Evolutionary conservation across 257 asterid genomes (phyloP), one percentile per base, ranked within the genome.

Genomic region (Schizonepeta tenuifolia): DNA sequence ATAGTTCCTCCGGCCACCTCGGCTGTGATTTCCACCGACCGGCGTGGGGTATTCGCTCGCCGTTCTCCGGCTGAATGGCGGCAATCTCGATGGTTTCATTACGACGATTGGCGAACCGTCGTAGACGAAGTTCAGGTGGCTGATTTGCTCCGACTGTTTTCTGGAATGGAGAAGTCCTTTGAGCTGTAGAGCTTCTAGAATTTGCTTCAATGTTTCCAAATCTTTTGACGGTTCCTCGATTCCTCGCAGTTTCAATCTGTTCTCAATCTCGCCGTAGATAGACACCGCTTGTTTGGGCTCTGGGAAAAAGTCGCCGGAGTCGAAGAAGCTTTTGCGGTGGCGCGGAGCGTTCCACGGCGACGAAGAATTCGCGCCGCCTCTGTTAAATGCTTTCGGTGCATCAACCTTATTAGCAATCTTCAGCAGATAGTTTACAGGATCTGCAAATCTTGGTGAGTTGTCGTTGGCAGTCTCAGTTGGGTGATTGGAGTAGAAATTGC

Each of bases 121-220:
- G 81, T 80, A 84, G 11, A 92, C 88, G 15, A 86, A 80, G 79
- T 85, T 89, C 9, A 81, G 82, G 76, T 80, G 72, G 51, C 79
- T 49, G 63, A 71, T 58, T 15, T 71, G 86, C 71, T 84, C 87
- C 0, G 79, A 66, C n/a, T 75, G 82, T 76, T 77, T 81, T 41
- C 77, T 75, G 33, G 96, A 83, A 70, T 91, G 97, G 7, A 93
- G 77, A 20, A 93, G 96, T 7, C 97, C 98, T 75, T 89, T 93
- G 47, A 93, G 96, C 78, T 93, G 98, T 83, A 91, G 73, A 62
- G 97, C 97, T 78, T 93, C 97, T 24, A 93, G 94, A 75, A 93
- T 91, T 78, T 93, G 96, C 76, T 88, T 93, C 83, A 88, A 58
- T 1, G 96, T 84, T 51, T 93, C 96, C n/a, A 93, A 89, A 89